phyloP scores from a whole-genome alignment of 371 early-diverging fungal genomes.

The Lichtheimia ornata region DNA sequence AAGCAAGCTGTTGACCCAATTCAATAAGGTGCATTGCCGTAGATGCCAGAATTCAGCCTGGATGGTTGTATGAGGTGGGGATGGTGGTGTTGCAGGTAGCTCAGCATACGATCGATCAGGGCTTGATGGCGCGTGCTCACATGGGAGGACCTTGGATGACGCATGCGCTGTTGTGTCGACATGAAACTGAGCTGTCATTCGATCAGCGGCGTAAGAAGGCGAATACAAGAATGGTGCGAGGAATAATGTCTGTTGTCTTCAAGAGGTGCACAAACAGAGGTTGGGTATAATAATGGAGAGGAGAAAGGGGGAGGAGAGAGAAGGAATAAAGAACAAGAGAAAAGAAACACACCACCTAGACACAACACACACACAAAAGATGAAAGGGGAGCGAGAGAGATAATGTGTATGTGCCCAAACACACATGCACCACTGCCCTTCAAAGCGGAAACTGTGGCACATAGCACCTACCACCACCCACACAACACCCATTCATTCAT shows the following conservation, averaged over 20 bases:
- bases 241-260: too few species aligned
- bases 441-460: slow-evolving; percentile 15
- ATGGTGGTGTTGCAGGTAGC: slow-evolving; percentile 6
- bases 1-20: slow-evolving; percentile 14
- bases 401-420: slow-evolving; percentile 7
- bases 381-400: slow-evolving; percentile 3
- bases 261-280: neutral
- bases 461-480: slow-evolving; percentile 1
- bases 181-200: slow-evolving; percentile 21
- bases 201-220: neutral
- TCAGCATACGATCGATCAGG: slow-evolving; percentile 11
- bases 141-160: slow-evolving; percentile 7
- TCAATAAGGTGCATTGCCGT: slow-evolving; percentile 14
- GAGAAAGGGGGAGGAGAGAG: slow-evolving; percentile 4
- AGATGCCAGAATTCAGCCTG: slow-evolving; percentile 19
- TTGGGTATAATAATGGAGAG: neutral
- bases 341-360: neutral
- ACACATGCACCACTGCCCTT: slow-evolving; percentile 5
- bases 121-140: slow-evolving; percentile 14
- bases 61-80: slow-evolving; percentile 9
- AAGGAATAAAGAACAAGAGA: slow-evolving; percentile 2
- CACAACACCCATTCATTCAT: neutral
- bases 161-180: slow-evolving; percentile 16
- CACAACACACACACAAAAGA: neutral
- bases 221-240: neutral